Evolutionary conservation across 2,329 filamentous ascomycete species (phyloP), one percentile per base, ranked within the genome.

Genomic region (Hirsutella rhossiliensis): DNA sequence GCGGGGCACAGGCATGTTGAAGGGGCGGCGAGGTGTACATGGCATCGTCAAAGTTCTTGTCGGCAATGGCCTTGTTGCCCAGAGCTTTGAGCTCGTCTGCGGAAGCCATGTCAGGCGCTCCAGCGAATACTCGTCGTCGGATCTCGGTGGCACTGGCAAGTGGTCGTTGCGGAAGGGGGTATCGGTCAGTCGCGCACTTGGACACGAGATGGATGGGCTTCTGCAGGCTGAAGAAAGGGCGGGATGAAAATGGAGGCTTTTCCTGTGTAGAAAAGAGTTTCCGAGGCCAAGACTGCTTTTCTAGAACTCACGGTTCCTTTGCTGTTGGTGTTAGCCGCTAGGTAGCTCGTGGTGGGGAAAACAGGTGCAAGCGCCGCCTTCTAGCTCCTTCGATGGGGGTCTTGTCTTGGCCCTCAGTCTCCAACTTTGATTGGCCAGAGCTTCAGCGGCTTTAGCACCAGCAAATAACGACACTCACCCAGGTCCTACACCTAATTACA

Each of bases 11-110:
- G n/a, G n/a, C n/a, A n/a, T n/a, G n/a, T n/a, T n/a, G n/a, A n/a
- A n/a, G n/a, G n/a, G 30, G 31, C 39, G 36, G 45, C 31, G 43
- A 40, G 39, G 80, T 87, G 68, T 77, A 97, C 90, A 95, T 80
- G 60, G 92, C 92, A 64, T 90, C 87, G 59, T 88, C 77, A 65
- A 95, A 98, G 68, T 97, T 88, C 77, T 97, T 97, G 50, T 87
- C 88, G 53, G 87, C 84, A 67, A 98, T 98, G 67, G 94, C 89
- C 75, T 94, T 94, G 76, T 98, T 98, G 73, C 90, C 92, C 63
- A 92, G 84, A 59, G 89, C 87, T 75, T 98, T 98, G 59, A 98
- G 80, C 78, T 90, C 77, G 64, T 82, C 79, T 55, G 77, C 78
- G 49, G 74, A 75, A 56, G 75, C 66, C 76, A 79, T 80, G 43